These are phyloP conservation scores for Gonium pectorale DNA, from an alignment of 139 green algal species.

Conservation along the genomic window DNA sequence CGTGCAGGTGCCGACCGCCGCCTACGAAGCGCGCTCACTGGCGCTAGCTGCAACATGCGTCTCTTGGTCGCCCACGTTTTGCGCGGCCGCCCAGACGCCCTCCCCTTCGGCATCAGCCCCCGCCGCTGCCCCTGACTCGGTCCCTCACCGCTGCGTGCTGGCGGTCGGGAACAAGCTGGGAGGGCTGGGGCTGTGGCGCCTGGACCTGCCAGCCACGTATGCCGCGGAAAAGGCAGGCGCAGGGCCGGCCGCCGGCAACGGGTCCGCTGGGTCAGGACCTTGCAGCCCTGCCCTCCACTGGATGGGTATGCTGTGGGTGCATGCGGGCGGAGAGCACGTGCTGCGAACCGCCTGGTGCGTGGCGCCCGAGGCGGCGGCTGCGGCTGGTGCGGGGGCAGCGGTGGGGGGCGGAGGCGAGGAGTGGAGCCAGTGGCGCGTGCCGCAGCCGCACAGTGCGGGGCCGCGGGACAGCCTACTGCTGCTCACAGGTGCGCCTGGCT, in stretches of 20 bases:
- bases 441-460: conserved; percentile 21
- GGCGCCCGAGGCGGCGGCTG: conserved; percentile 3
- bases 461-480: conserved; percentile 27
- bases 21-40: conserved; percentile 26
- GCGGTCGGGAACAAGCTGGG: conserved; percentile 29
- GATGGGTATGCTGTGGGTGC: neutral
- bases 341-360: neutral
- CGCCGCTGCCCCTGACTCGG: neutral
- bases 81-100: neutral
- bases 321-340: neutral
- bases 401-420: neutral
- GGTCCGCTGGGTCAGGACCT: neutral
- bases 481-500: neutral
- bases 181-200: conserved; percentile 1
- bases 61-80: conserved; percentile 2
- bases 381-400: neutral
- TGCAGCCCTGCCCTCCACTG: neutral
- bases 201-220: neutral
- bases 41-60: conserved; percentile 4
- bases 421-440: conserved; percentile 19
- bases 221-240: neutral
- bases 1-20: neutral
- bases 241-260: neutral
- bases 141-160: neutral
- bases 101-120: neutral